phyloP scores from a whole-genome alignment of 2,329 filamentous ascomycete species.

The Ascomycota sp. region DNA sequence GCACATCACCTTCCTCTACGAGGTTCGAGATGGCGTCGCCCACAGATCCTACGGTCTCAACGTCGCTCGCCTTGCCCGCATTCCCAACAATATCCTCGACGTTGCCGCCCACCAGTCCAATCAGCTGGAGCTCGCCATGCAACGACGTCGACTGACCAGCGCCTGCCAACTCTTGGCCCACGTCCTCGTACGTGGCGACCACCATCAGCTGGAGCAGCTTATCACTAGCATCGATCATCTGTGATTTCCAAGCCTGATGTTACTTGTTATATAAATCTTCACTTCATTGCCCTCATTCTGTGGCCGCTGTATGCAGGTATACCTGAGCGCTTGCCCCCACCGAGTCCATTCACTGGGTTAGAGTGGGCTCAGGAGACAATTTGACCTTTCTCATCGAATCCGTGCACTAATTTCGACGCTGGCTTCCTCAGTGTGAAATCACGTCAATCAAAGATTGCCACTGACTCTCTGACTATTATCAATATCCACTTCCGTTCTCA shows the following conservation, averaged over 20 bases:
- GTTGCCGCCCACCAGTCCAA: slow-evolving; percentile 60
- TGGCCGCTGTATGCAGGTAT: neutral
- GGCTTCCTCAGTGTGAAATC: too few relatives aligned
- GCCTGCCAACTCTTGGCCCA: slow-evolving; percentile 21
- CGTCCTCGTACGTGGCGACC: slow-evolving; percentile 14
- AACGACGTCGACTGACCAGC: slow-evolving; percentile 36
- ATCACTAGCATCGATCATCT: slow-evolving; percentile 34
- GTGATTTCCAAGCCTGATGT: neutral
- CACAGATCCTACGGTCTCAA: slow-evolving; percentile 91
- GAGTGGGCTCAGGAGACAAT: neutral
- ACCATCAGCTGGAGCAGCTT: slow-evolving; percentile 29
- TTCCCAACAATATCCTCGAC: slow-evolving; percentile 59
- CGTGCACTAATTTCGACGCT: too few relatives aligned
- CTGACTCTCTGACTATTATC: too few relatives aligned
- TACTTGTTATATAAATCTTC: neutral
- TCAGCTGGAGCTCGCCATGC: slow-evolving; percentile 59
- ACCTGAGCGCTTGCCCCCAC: too few relatives aligned
- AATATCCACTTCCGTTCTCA: too few relatives aligned
- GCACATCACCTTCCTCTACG: slow-evolving; percentile 86
- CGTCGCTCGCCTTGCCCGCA: slow-evolving; percentile 66
- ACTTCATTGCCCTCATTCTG: neutral
- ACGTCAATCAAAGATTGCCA: too few relatives aligned
- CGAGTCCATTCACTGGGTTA: neutral
- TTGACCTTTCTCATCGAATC: neutral
- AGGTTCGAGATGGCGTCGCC: slow-evolving; percentile 75